Percentiles rank a stretch among this genome's conserved stretches.
Evolutionary conservation across 164 flowering plant species (phyloP).

Genomic region (Chloranthus sessilifolius): DNA sequence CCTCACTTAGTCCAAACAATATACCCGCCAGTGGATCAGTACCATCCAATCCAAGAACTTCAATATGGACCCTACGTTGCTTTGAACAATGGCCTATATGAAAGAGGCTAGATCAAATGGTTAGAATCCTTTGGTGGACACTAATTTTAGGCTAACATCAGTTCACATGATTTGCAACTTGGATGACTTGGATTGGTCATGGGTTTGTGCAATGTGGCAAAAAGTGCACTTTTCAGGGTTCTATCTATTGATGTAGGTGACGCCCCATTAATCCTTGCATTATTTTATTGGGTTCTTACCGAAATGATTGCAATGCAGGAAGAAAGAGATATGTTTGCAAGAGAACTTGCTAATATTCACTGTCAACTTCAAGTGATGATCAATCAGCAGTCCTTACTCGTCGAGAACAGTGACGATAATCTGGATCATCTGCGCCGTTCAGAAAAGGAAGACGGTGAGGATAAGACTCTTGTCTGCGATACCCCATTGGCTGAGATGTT

Average conservation of each 20-base stretch:
- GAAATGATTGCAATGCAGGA: conserved; percentile 40
- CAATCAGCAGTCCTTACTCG: conserved; percentile 14
- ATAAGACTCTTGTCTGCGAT: conserved; percentile 5
- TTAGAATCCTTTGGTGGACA: background rate
- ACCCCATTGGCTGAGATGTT: conserved; percentile 33
- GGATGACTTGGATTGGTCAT: background rate
- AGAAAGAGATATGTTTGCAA: conserved; percentile 41
- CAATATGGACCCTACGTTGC: too few relatives aligned
- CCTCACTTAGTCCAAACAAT: background rate
- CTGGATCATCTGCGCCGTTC: conserved; percentile 15
- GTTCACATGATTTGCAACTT: too few relatives aligned
- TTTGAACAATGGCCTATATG: background rate
- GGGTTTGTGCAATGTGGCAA: conserved; percentile 2
- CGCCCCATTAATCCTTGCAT: background rate
- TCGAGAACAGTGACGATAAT: conserved; percentile 18
- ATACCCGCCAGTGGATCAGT: too few relatives aligned
- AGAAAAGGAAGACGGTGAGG: conserved; percentile 21
- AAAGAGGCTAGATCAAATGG: too few relatives aligned
- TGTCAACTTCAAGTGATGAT: conserved; percentile 32
- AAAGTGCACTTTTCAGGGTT: too few relatives aligned
- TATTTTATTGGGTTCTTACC: background rate
- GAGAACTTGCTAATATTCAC: conserved; percentile 33
- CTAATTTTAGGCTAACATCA: background rate
- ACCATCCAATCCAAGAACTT: too few relatives aligned
- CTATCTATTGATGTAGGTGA: background rate